Percentiles rank a stretch among this genome's conserved stretches.
Evolutionary conservation across 495 filamentous ascomycete genomes (phyloP).

Genomic region (Podospora pseudocomata): DNA sequence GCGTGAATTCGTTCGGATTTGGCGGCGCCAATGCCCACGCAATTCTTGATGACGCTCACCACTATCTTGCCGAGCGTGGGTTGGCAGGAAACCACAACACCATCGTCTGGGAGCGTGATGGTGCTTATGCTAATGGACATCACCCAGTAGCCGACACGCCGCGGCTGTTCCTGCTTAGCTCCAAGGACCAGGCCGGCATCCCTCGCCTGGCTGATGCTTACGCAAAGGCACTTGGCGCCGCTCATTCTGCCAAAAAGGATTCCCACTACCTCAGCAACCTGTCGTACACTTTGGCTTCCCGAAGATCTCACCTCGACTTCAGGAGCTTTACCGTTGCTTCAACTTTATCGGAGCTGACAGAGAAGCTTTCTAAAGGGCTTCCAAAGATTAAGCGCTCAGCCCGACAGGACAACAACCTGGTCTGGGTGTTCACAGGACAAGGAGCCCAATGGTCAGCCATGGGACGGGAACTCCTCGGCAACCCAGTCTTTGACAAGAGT

Average conservation of each 20-base stretch:
- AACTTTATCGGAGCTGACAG: not conserved
- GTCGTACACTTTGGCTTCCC: conserved; percentile 32
- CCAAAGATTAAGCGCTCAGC: conserved; percentile 6
- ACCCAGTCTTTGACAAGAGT: conserved; percentile 31
- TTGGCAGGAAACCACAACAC: conserved; percentile 9
- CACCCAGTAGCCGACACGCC: too few species aligned
- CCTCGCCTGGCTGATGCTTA: not conserved
- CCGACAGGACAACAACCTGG: conserved; percentile 23
- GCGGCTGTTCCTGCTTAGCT: not conserved
- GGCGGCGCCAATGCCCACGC: conserved; percentile 44
- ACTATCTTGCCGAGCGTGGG: conserved; percentile 18
- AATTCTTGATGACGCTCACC: conserved; percentile 36
- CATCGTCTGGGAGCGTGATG: not conserved
- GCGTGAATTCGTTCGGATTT: conserved; percentile 44
- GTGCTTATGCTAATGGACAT: not conserved
- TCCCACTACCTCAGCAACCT: conserved; percentile 19
- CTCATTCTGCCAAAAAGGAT: conserved; percentile 4
- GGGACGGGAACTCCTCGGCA: conserved; percentile 41
- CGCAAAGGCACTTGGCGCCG: not conserved
- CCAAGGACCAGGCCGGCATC: conserved; percentile 3
- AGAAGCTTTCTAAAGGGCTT: not conserved
- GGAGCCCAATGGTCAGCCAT: conserved; percentile 49
- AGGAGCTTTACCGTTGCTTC: not conserved
- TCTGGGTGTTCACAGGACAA: conserved; percentile 42
- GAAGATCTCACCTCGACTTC: conserved; percentile 26